Evolutionary conservation across 495 filamentous ascomycete species (phyloP).

Genomic region (Evansstolkia leycettana): DNA sequence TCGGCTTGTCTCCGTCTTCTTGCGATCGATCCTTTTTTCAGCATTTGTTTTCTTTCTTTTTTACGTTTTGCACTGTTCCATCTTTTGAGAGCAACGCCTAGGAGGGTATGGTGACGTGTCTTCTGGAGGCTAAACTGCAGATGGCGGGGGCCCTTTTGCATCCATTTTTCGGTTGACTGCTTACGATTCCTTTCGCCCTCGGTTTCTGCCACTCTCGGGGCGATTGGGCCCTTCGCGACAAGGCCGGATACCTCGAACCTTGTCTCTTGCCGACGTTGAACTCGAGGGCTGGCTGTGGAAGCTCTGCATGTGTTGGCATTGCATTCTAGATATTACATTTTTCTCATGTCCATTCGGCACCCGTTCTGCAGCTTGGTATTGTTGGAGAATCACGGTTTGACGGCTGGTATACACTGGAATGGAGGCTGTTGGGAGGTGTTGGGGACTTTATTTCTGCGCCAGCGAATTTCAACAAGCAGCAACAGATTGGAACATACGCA

Average conservation of each 20-base stretch:
- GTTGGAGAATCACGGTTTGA: constrained; percentile 36
- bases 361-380: constrained; percentile 29
- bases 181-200: too few relatives aligned
- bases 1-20: constrained; percentile 12
- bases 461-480: constrained; percentile 12
- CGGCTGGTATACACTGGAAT: constrained; percentile 35
- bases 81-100: constrained; percentile 17
- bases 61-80: constrained; percentile 18
- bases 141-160: too few relatives aligned
- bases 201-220: too few relatives aligned
- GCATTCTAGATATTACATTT: constrained; percentile 36
- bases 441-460: constrained; percentile 34
- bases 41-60: constrained; percentile 20
- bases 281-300: constrained; percentile 9
- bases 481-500: constrained; percentile 10
- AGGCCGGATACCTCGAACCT: too few relatives aligned
- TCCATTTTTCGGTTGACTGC: too few relatives aligned
- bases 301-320: constrained; percentile 22
- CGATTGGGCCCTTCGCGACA: too few relatives aligned
- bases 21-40: constrained; percentile 17
- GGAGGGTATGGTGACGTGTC: too few relatives aligned
- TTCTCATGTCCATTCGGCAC: constrained; percentile 22
- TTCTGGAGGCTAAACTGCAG: too few relatives aligned
- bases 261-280: too few relatives aligned
- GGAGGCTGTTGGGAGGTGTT: constrained; percentile 36